Base-by-base conservation (phyloP, 192 early-diverging fungal species). In the Rhizoclosmatium sp. region DNA sequence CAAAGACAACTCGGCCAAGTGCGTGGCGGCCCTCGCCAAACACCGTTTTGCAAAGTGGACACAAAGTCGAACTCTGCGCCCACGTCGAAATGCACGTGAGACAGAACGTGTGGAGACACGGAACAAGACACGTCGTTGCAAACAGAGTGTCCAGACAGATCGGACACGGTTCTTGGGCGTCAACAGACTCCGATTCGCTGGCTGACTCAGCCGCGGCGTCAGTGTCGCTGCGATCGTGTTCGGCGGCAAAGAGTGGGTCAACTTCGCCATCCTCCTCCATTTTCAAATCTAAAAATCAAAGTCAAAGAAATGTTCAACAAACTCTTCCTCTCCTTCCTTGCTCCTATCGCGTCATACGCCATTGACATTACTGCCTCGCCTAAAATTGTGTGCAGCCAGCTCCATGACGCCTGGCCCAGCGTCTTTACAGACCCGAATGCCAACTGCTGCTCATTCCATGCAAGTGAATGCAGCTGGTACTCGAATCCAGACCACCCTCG, bases 81-180 rank as follows among this genome's bases (percentile, higher is more conserved):
- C 83, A 85, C 62, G 82, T 68, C 4, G 42, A 58, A 58, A 86
- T 82, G 65, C 85, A 86, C 10, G 4, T 16, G 59, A 86, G 80
- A 71, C 83, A 85, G 74, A 82, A 86, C n/a, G 80, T 56, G 61
- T 86, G 82, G 2, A 82, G 51, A 56, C 82, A 83, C 5, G 44
- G 7, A 39, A 61, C 51, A 2, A 82, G 71, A 41, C 65, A 23
- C 39, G 69, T 40, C 56, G 46, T 76, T 47, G 59, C n/a, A 10
- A 42, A 46, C 31, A 82, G 48, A 45, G 80, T 5, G 42, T 65
- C 51, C 42, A 82, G 79, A 65, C 81, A 82, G 56, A 82, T 82
- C 12, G 81, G 71, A 65, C 81, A 82, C 4, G 21, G n/a, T 21
- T 71, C 54, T 62, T 62, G 7, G 10, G 60, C 7, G 60, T 7